Evolutionary conservation across 305 asterid species (phyloP).

Genomic region (Solanum chacoense): DNA sequence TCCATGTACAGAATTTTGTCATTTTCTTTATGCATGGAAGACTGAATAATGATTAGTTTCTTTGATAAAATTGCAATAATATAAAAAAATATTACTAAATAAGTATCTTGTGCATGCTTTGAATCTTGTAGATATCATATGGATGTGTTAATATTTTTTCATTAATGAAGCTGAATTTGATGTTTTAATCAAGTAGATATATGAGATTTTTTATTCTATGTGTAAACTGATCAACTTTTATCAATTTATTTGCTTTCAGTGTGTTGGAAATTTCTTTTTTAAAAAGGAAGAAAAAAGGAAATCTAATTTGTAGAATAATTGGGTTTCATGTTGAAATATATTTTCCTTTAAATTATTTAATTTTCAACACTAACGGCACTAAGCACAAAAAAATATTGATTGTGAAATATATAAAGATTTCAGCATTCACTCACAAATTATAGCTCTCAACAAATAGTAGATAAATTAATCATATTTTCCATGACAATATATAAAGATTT

Average conservation of each 20-base stretch:
- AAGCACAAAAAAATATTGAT: not conserved
- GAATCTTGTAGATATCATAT: not conserved
- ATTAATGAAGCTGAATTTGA: not conserved
- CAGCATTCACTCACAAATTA: not conserved
- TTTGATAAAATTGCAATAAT: not conserved
- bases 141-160: not conserved
- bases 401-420: not conserved
- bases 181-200: not conserved
- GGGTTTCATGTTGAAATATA: not conserved
- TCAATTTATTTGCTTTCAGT: not conserved
- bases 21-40: slow-evolving; percentile 74
- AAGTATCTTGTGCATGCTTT: not conserved
- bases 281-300: not conserved
- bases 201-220: not conserved
- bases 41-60: slow-evolving; percentile 18
- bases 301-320: not conserved
- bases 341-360: no score
- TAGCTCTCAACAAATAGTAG: not conserved
- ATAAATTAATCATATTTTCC: no score
- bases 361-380: not conserved
- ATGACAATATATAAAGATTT: not conserved
- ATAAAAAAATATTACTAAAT: not conserved
- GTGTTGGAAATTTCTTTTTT: not conserved
- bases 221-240: not conserved
- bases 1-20: slow-evolving; percentile 39